A percentile compares a stretch with the other conserved stretches of the same genome.
phyloP scores from a whole-genome alignment of 192 early-diverging fungal species.

The Coemansia sp. region DNA sequence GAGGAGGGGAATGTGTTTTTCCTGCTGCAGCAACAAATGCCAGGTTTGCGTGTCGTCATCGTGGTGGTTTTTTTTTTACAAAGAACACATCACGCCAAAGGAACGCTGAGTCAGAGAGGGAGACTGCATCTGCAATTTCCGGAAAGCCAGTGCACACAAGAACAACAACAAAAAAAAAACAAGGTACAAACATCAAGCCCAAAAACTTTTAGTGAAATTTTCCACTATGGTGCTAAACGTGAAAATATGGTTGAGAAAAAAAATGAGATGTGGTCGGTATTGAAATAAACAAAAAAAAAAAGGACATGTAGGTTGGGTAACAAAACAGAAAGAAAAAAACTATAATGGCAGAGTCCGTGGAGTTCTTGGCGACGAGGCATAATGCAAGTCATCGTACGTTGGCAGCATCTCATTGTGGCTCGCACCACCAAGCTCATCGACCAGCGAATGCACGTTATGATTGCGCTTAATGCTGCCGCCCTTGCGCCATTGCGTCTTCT shows the following conservation, averaged over 20 bases:
- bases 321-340: neutral
- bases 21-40: too few relatives aligned
- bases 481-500: neutral
- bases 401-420: slow-evolving; percentile 5
- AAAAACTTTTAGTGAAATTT: too few relatives aligned
- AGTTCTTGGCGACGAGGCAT: neutral
- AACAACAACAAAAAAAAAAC: too few relatives aligned
- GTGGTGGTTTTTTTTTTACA: too few relatives aligned
- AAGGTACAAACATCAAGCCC: too few relatives aligned
- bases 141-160: too few relatives aligned
- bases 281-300: neutral
- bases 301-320: neutral
- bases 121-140: too few relatives aligned
- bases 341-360: neutral
- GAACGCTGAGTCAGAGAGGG: too few relatives aligned
- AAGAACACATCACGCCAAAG: too few relatives aligned
- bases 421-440: slow-evolving; percentile 20
- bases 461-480: slow-evolving; percentile 8
- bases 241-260: neutral
- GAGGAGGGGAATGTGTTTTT: too few relatives aligned
- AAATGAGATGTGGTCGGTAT: neutral
- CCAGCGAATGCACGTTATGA: neutral
- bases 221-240: too few relatives aligned
- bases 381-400: slow-evolving; percentile 8
- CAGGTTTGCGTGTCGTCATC: too few relatives aligned